Evolutionary conservation across 2,329 filamentous ascomycete species (phyloP).

Genomic region (Sporothrix pseudoabietina): DNA sequence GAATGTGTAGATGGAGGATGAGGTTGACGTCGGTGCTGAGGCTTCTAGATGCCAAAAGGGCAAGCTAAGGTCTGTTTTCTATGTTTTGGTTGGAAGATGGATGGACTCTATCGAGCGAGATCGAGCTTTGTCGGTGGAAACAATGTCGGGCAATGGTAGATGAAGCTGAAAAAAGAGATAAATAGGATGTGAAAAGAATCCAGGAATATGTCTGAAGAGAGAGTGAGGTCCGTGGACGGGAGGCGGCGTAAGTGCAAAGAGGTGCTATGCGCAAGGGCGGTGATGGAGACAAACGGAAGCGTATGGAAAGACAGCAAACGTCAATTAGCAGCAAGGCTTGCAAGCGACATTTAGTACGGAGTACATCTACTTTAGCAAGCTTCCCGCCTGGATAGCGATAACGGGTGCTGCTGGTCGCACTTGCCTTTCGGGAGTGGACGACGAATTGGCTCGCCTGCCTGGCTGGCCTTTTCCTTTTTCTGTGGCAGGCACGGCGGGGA

Average conservation of each 20-base stretch:
- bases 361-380: neutral
- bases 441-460: slow-evolving; percentile 14
- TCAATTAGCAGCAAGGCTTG: slow-evolving; percentile 26
- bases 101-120: neutral
- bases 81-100: neutral
- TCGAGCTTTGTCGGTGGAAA: neutral
- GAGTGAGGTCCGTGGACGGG: neutral
- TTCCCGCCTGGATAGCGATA: neutral
- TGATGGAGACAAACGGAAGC: slow-evolving; percentile 30
- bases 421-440: slow-evolving; percentile 7
- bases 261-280: neutral
- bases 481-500: neutral
- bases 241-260: slow-evolving; percentile 1
- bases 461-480: too few relatives aligned
- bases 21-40: neutral
- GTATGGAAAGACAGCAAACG: slow-evolving; percentile 26
- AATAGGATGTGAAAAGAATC: neutral
- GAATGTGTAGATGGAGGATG: neutral
- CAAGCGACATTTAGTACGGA: neutral
- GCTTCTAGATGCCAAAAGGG: neutral
- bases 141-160: neutral
- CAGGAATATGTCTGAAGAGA: neutral
- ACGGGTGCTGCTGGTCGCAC: neutral
- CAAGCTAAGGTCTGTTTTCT: neutral
- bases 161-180: neutral